Evolutionary conservation across 371 early-diverging fungal genomes (phyloP).

Genomic region (Thermomucor indicae-seudaticae): DNA sequence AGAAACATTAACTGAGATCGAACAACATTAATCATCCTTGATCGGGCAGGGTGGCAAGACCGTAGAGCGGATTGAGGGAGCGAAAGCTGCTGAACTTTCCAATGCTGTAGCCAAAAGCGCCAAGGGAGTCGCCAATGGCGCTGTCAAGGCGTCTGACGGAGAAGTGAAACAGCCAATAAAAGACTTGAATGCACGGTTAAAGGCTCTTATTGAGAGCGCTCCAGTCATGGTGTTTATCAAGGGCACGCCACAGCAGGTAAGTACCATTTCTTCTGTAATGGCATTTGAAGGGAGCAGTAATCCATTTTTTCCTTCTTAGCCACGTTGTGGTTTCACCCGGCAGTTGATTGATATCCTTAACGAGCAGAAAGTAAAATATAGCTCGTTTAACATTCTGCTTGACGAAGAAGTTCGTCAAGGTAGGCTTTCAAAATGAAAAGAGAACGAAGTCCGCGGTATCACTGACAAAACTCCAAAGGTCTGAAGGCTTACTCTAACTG

Average conservation of each 20-base stretch:
- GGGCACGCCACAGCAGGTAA: constrained; percentile 76
- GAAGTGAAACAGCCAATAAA: constrained; percentile 28
- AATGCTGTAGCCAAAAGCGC: constrained; percentile 69
- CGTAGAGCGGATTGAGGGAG: constrained; percentile 82
- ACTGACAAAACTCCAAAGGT: constrained; percentile 46
- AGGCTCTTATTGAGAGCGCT: constrained; percentile 64
- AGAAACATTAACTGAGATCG: not conserved
- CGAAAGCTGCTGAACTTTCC: constrained; percentile 79
- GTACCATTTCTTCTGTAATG: not conserved
- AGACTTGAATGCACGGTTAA: constrained; percentile 65
- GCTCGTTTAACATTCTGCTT: constrained; percentile 85
- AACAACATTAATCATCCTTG: not conserved
- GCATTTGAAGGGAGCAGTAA: not conserved
- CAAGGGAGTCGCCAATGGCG: constrained; percentile 45
- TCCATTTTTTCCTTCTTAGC: constrained; percentile 26
- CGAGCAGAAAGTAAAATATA: constrained; percentile 67
- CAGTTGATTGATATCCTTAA: constrained; percentile 67
- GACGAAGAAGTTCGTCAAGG: constrained; percentile 87
- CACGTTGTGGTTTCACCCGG: constrained; percentile 76
- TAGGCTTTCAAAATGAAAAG: constrained; percentile 16
- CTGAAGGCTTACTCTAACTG: constrained; percentile 94
- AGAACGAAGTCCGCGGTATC: too few species aligned
- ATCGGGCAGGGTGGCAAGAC: constrained; percentile 57
- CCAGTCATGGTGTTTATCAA: constrained; percentile 92
- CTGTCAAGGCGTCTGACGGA: constrained; percentile 24